Evolutionary conservation across 495 filamentous ascomycete species (phyloP).

Genomic region (Penicillium nucicola): DNA sequence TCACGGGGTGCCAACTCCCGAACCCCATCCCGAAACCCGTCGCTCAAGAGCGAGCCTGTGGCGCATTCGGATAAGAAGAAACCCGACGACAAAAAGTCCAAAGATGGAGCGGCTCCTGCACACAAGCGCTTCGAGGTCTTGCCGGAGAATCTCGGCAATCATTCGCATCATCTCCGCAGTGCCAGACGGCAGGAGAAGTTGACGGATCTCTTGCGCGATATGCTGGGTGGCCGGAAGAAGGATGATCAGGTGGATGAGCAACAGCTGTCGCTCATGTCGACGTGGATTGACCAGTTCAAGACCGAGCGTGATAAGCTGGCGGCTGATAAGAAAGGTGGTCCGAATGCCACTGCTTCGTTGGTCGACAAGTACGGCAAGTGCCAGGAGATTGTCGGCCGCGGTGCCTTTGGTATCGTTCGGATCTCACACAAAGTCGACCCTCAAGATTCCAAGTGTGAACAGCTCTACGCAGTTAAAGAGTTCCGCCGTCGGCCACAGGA

Average conservation of each 20-base stretch:
- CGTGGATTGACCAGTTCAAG: conserved; percentile 92
- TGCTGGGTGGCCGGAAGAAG: conserved; percentile 71
- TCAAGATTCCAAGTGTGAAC: conserved; percentile 74
- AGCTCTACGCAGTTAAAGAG: conserved; percentile 96
- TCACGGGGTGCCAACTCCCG: conserved; percentile 28
- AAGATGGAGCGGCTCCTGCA: conserved; percentile 32
- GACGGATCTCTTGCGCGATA: conserved; percentile 81
- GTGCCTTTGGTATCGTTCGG: conserved; percentile 94
- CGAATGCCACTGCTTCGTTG: conserved; percentile 75
- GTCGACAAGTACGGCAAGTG: conserved; percentile 99
- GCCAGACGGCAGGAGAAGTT: conserved; percentile 92
- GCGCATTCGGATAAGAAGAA: conserved; percentile 33
- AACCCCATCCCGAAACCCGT: conserved; percentile 41
- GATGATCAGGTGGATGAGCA: conserved; percentile 64
- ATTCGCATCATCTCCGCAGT: conserved; percentile 83
- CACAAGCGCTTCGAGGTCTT: conserved; percentile 59
- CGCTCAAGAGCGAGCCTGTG: conserved; percentile 35
- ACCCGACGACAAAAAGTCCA: conserved; percentile 36
- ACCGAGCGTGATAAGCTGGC: conserved; percentile 77
- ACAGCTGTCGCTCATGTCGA: conserved; percentile 89
- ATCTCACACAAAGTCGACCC: conserved; percentile 97
- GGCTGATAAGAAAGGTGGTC: conserved; percentile 71
- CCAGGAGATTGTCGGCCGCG: conserved; percentile 95
- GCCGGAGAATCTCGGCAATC: conserved; percentile 57
- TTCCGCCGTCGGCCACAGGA: conserved; percentile 93